These are phyloP conservation scores for Phytopythium sindhum DNA, from an alignment of 352 stramenopile genomes.

Conservation along the genomic window DNA sequence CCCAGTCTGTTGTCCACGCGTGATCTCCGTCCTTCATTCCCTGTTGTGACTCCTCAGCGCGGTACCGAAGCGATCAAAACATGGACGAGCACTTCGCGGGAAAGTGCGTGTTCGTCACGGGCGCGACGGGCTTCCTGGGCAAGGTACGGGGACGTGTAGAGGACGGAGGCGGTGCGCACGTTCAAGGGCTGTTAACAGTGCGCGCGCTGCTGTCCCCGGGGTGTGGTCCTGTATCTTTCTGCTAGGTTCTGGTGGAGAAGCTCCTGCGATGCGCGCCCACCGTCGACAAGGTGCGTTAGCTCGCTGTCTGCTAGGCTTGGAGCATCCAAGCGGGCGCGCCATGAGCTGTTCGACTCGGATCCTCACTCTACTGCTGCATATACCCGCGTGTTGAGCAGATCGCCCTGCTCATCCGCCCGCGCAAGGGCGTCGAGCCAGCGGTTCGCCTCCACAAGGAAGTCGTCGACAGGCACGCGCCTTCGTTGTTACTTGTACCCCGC, in stretches of 20 bases:
- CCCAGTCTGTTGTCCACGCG: neutral
- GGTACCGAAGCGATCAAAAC: neutral
- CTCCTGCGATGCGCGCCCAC: conserved; percentile 62
- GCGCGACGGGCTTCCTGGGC: conserved; percentile 82
- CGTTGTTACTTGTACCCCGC: neutral
- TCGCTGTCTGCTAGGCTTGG: neutral
- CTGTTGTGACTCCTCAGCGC: neutral
- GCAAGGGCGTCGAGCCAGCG: conserved; percentile 56
- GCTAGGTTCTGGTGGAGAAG: conserved; percentile 76
- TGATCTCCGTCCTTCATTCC: neutral
- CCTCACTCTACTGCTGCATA: neutral
- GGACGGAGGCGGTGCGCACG: neutral
- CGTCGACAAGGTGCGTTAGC: conserved; percentile 37
- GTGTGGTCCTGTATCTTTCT: neutral
- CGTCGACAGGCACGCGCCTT: conserved; percentile 34
- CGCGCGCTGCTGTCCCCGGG: neutral
- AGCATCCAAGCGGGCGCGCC: too few species aligned
- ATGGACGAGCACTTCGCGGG: conserved; percentile 61
- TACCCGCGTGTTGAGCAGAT: conserved; percentile 22
- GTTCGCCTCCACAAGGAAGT: conserved; percentile 73
- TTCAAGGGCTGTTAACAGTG: neutral
- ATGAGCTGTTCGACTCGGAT: too few species aligned
- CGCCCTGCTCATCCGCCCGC: conserved; percentile 73
- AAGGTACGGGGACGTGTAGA: conserved; percentile 38
- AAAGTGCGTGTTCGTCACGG: conserved; percentile 81